A percentile compares a stretch with the other conserved stretches of the same genome.
These are phyloP conservation scores for Lunularia cruciata DNA, from an alignment of 225 moss, liverwort and hornwort species.

Conservation along the genomic window DNA sequence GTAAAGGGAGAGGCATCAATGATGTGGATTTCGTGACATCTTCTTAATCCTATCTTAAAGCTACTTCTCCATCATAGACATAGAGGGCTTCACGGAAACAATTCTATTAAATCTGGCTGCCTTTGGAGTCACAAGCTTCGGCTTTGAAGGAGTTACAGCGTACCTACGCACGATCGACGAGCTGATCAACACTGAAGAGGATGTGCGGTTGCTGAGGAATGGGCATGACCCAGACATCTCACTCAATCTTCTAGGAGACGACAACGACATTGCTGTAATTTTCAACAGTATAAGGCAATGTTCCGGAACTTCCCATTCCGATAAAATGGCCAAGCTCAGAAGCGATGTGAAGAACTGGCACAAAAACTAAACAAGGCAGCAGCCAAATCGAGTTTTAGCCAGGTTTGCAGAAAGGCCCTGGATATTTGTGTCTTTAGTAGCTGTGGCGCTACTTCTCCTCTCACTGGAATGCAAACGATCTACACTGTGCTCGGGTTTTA, in stretches of 20 bases:
- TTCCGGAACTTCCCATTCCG: background rate
- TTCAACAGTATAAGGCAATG: conserved; percentile 16
- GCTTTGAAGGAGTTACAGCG: background rate
- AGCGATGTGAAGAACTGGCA: conserved; percentile 4
- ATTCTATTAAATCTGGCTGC: conserved; percentile 11
- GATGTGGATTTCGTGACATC: too few relatives aligned
- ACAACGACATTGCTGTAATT: conserved; percentile 15
- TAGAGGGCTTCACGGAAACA: conserved; percentile 12
- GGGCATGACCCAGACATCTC: conserved; percentile 6
- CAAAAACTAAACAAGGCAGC: background rate
- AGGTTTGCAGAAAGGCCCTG: conserved; percentile 5
- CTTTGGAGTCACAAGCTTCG: background rate
- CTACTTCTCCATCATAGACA: conserved; percentile 13
- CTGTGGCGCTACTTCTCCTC: conserved; percentile 14
- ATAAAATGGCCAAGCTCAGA: background rate
- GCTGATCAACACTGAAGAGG: conserved; percentile 22
- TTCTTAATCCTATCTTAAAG: background rate
- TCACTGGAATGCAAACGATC: background rate
- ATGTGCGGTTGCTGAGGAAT: conserved; percentile 16
- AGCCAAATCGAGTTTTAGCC: background rate
- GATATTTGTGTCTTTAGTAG: conserved; percentile 1
- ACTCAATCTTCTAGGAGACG: conserved; percentile 6
- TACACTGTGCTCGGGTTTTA: conserved; percentile 1
- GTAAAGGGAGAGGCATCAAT: too few relatives aligned
- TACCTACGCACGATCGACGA: conserved; percentile 6